Percentiles rank a stretch among this genome's conserved stretches.
These are phyloP conservation scores for Bipolaris cookei DNA, from an alignment of 2,329 filamentous ascomycete species.

Conservation along the genomic window DNA sequence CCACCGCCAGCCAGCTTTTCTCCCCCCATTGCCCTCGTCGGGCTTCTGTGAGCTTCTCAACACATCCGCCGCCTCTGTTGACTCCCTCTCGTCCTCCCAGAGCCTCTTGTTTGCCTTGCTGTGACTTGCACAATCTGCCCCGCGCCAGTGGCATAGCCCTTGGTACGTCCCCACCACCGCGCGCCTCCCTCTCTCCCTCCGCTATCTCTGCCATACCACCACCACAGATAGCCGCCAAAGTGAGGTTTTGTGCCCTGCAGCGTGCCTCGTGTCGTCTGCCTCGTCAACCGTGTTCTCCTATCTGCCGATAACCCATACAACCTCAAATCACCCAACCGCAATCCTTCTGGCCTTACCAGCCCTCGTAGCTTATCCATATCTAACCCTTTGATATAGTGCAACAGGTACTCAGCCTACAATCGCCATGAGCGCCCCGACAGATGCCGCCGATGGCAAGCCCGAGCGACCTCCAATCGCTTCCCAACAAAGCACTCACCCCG, in stretches of 20 bases:
- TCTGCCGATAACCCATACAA: conserved; percentile 10
- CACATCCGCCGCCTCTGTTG: not conserved
- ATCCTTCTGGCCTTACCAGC: conserved; percentile 7
- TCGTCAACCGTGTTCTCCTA: conserved; percentile 7
- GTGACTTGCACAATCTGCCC: not conserved
- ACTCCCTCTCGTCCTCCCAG: not conserved
- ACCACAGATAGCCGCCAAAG: conserved; percentile 3
- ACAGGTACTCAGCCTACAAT: conserved; percentile 16
- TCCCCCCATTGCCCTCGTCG: conserved; percentile 17
- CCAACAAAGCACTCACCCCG: conserved; percentile 46
- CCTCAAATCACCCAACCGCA: not conserved
- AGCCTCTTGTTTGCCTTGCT: not conserved
- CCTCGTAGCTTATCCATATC: conserved; percentile 13
- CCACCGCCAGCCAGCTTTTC: conserved; percentile 24
- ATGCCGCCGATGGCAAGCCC: conserved; percentile 29
- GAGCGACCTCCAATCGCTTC: conserved; percentile 33
- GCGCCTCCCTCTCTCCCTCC: conserved; percentile 15
- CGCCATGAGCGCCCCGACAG: conserved; percentile 38
- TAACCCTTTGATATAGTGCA: conserved; percentile 33
- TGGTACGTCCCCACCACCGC: conserved; percentile 5
- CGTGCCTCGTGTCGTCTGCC: conserved; percentile 1
- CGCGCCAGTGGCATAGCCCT: conserved; percentile 11
- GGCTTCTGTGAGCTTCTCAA: conserved; percentile 9
- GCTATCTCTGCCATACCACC: not conserved
- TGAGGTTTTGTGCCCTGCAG: conserved; percentile 9